Conservation (phyloP, 2,329 filamentous ascomycete genomes). For the Aureobasidium namibiae region DNA sequence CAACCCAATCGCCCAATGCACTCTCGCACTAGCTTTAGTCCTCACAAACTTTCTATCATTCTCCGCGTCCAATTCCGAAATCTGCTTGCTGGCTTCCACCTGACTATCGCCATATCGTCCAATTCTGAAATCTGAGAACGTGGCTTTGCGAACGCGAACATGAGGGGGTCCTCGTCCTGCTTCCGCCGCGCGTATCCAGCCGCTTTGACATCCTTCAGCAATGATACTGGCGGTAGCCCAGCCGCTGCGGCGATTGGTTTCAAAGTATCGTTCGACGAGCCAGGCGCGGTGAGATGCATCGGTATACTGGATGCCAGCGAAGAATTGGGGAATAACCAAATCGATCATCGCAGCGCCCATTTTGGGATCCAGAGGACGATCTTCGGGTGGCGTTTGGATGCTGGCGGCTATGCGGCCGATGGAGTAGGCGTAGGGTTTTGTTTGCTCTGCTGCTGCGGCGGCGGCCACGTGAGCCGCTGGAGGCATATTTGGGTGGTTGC, state of each 20-base stretch:
- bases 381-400: constrained; percentile 38
- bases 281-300: constrained; percentile 66
- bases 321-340: constrained; percentile 73
- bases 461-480: constrained; percentile 83
- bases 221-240: constrained; percentile 81
- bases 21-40: constrained; percentile 53
- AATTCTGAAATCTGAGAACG: not conserved
- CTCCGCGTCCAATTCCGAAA: constrained; percentile 19
- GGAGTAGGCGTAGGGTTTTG: constrained; percentile 25
- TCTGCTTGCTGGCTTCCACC: not conserved
- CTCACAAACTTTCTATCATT: constrained; percentile 49
- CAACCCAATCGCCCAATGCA: constrained; percentile 71
- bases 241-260: constrained; percentile 72
- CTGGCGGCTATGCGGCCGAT: constrained; percentile 49
- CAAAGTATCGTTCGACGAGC: constrained; percentile 64
- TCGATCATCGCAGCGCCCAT: constrained; percentile 78
- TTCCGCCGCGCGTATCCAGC: constrained; percentile 69
- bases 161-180: constrained; percentile 73
- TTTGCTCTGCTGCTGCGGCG: constrained; percentile 60
- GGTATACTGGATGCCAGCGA: constrained; percentile 73
- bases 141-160: constrained; percentile 29
- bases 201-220: constrained; percentile 72
- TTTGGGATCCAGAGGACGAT: constrained; percentile 60
- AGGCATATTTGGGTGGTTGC: constrained; percentile 82
- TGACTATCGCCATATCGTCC: not conserved